Conservation (phyloP, 768 basidiomycete genomes). For the Naganishia vishniacii region DNA sequence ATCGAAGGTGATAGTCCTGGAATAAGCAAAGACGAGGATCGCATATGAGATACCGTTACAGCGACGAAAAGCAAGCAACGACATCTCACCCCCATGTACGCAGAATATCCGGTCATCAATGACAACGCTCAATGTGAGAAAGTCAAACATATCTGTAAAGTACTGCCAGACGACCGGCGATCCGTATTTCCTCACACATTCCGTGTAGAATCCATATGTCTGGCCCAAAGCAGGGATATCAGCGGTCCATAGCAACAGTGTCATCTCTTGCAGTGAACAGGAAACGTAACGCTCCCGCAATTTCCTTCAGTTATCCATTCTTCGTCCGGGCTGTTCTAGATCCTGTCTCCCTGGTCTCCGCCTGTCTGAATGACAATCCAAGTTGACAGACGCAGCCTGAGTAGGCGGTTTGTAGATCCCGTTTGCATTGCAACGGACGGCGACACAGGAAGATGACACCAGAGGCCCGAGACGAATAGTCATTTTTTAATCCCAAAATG, state of each 20-base stretch:
- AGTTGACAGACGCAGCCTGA: constrained; percentile 10
- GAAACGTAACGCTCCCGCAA: background rate
- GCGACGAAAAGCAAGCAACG: background rate
- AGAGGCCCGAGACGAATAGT: constrained; percentile 2
- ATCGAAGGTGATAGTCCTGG: constrained; percentile 92
- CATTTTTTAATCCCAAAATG: constrained; percentile 5
- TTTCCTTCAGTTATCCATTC: constrained; percentile 21
- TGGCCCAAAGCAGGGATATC: no score
- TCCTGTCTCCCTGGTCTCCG: background rate
- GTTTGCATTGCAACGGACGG: background rate
- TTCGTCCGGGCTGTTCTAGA: background rate
- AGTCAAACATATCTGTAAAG: constrained; percentile 99
- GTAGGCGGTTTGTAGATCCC: constrained; percentile 1
- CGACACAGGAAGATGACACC: background rate
- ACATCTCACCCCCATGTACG: constrained; percentile 79
- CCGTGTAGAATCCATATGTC: constrained; percentile 99
- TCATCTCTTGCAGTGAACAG: no score
- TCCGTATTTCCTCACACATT: constrained; percentile 96
- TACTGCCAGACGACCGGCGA: constrained; percentile 96
- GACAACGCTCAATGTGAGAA: constrained; percentile 90
- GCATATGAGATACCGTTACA: background rate
- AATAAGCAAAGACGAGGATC: background rate
- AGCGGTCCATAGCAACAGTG: no score
- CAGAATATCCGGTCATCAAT: constrained; percentile 99
- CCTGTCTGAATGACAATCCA: background rate